phyloP scores from a whole-genome alignment of 345 rosid species.

The Odontarrhena argentea region DNA sequence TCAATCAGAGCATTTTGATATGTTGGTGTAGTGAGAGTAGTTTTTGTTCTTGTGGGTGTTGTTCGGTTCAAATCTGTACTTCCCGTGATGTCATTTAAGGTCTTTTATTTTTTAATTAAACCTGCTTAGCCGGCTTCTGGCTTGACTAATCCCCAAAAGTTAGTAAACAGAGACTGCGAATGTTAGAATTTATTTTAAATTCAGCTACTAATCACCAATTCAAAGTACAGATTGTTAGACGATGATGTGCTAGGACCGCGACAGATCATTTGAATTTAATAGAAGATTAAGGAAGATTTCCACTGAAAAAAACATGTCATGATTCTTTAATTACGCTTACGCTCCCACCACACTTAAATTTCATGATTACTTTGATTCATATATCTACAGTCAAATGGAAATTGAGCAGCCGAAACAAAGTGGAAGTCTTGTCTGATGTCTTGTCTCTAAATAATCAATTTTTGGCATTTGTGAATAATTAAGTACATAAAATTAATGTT shows the following conservation, averaged over 20 bases:
- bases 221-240: not conserved
- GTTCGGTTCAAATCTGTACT: too few species aligned
- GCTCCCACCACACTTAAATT: too few species aligned
- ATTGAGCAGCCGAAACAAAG: constrained; percentile 19
- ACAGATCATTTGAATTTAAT: not conserved
- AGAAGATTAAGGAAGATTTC: not conserved
- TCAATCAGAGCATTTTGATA: constrained; percentile 19
- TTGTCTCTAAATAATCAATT: not conserved
- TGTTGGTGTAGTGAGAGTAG: not conserved
- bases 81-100: too few species aligned
- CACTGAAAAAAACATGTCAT: not conserved
- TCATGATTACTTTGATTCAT: not conserved
- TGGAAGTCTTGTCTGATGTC: constrained; percentile 21
- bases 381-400: not conserved
- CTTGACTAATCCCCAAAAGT: too few species aligned
- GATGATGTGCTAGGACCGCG: not conserved
- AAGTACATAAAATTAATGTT: not conserved
- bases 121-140: too few species aligned
- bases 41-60: too few species aligned
- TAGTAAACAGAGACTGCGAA: too few species aligned
- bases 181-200: too few species aligned
- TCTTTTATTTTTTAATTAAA: too few species aligned
- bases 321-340: not conserved
- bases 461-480: not conserved
- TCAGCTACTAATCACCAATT: too few species aligned